Conservation (phyloP, 2,329 filamentous ascomycete genomes). For the Periconia macrospinosa region DNA sequence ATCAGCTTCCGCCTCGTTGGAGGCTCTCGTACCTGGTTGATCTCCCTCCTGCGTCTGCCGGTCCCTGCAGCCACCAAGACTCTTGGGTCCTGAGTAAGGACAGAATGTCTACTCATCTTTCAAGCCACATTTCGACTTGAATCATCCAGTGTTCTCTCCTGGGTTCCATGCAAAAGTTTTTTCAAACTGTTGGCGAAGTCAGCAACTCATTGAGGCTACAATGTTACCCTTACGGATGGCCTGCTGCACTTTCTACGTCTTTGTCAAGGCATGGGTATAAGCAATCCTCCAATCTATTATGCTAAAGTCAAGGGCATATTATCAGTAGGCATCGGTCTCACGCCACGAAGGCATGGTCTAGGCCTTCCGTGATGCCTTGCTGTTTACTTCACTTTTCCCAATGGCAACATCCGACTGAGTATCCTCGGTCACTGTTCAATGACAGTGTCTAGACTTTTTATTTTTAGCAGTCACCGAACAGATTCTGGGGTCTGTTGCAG, state of each 20-base stretch:
- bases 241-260: slow-evolving; percentile 14
- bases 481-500: slow-evolving; percentile 32
- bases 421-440: not conserved
- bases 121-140: not conserved
- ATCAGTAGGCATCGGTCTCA: not conserved
- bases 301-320: not conserved
- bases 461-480: slow-evolving; percentile 31
- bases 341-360: slow-evolving; percentile 20
- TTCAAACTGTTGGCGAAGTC: too few relatives aligned
- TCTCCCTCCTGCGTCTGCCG: not conserved
- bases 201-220: too few relatives aligned
- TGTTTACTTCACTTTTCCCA: slow-evolving; percentile 5
- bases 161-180: not conserved
- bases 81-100: slow-evolving; percentile 2
- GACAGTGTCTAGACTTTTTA: slow-evolving; percentile 12
- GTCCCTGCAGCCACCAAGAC: not conserved
- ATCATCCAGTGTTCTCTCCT: not conserved
- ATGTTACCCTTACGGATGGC: too few relatives aligned
- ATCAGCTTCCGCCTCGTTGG: not conserved
- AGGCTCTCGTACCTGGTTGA: not conserved
- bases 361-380: slow-evolving; percentile 22
- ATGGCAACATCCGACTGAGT: slow-evolving; percentile 9
- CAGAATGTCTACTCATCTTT: slow-evolving; percentile 12
- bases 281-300: slow-evolving; percentile 37
- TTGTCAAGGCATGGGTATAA: slow-evolving; percentile 29